Base-by-base conservation (phyloP, 164 flowering plant species). In the Brasenia schreberi region DNA sequence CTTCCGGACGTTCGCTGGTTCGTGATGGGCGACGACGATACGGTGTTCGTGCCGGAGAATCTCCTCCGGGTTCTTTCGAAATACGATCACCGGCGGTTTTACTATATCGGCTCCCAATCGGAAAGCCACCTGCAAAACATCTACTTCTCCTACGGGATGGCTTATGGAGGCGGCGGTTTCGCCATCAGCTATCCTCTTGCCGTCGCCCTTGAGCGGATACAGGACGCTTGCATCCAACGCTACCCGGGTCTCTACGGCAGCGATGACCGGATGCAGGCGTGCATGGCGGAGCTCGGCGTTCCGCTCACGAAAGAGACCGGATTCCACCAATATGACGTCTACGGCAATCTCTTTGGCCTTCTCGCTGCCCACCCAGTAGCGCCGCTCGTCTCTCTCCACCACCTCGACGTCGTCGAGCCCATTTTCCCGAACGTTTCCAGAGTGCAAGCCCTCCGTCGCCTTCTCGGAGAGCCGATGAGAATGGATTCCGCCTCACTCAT, bases 241-340 rank as follows among this genome's bases (percentile, higher is more conserved):
- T 85, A 88, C 60, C 81, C 95, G 0, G 74, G 60, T 0, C 49
- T 86, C 68, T 85, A 88, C 62, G 95, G 95, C 5, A 82, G 88
- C 11, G 95, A 88, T 68, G 88, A 84, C 67, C 75, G 91, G 69
- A 77, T 87, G 68, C 89, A 85, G 59, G 94, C 94, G 53, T 87
- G 94, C 72, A 77, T 87, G 89, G 78, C 91, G 17, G 95, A 88
- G 74, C 88, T 88, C 43, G 95, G 95, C 17, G 95, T 88, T 18
- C 89, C 95, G 10, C 82, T 88, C 65, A 88, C 95, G 65, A 85
- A 79, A 62, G 84, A 88, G 64, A 68, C 67, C 0, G 95, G 56
- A 49, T 49, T 49, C 56, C 56, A 49, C 19, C 83, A 91, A 95
- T 80, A 68, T 58, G 97, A 91, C 59, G 79, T 89, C 18, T 77